Evolutionary conservation across 352 stramenopile genomes (phyloP).

Genomic region (Phytopythium aichiense): DNA sequence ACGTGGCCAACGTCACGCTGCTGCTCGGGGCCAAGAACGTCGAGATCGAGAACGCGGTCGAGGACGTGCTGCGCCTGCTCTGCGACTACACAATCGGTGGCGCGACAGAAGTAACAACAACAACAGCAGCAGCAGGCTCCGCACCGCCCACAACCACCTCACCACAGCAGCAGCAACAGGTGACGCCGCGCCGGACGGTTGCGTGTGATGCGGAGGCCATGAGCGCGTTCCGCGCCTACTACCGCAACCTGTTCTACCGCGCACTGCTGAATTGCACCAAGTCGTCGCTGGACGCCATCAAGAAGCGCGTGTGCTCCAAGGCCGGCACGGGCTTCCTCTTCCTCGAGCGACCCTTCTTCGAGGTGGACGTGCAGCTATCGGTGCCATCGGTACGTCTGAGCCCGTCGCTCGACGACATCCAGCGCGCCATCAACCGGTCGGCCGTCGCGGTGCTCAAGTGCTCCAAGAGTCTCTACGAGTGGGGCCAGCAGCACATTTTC

Average conservation of each 20-base stretch:
- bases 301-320: constrained; percentile 80
- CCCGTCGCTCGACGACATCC: constrained; percentile 81
- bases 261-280: constrained; percentile 80
- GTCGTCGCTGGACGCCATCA: constrained; percentile 73
- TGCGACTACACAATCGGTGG: constrained; percentile 66
- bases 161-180: constrained; percentile 3
- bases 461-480: constrained; percentile 76
- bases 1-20: constrained; percentile 55
- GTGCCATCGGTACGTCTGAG: constrained; percentile 78
- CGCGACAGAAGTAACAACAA: constrained; percentile 1
- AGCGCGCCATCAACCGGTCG: constrained; percentile 79
- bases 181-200: constrained; percentile 5
- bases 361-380: constrained; percentile 81
- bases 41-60: constrained; percentile 84
- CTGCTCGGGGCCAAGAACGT: constrained; percentile 77
- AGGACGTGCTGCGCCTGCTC: constrained; percentile 70
- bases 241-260: constrained; percentile 80
- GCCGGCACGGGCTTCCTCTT: constrained; percentile 78
- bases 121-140: not conserved
- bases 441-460: constrained; percentile 79
- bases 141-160: not conserved
- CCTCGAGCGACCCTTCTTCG: constrained; percentile 81
- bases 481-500: constrained; percentile 65
- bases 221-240: constrained; percentile 60
- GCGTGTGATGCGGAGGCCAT: constrained; percentile 33